Conservation (phyloP, 768 basidiomycete genomes). For the Tricholoma matsutake region DNA sequence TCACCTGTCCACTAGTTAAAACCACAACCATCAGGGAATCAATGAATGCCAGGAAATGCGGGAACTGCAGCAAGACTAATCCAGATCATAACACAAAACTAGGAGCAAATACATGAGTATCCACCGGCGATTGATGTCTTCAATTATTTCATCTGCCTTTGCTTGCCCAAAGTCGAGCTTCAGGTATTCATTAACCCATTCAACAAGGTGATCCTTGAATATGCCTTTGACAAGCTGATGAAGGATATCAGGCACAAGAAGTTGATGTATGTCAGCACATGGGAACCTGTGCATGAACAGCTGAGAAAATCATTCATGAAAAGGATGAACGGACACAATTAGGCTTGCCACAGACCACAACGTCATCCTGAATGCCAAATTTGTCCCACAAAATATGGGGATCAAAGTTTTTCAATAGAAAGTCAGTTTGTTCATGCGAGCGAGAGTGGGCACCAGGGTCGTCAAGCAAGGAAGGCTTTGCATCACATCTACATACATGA, state of each 20-base stretch:
- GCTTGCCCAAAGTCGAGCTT: neutral
- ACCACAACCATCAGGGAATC: too few species aligned
- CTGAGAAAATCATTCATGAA: neutral
- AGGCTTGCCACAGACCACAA: neutral
- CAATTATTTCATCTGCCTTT: neutral
- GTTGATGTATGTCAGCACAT: neutral
- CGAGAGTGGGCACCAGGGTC: neutral
- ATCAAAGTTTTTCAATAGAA: neutral
- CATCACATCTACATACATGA: neutral
- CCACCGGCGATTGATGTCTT: neutral
- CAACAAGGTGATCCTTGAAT: neutral
- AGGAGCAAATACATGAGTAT: too few species aligned
- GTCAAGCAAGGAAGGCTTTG: neutral
- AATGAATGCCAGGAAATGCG: neutral
- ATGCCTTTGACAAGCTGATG: neutral
- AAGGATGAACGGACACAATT: neutral
- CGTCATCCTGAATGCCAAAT: neutral
- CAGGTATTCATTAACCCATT: neutral
- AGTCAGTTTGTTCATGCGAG: neutral
- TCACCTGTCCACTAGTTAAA: too few species aligned
- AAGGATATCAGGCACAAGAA: neutral
- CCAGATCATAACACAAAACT: too few species aligned
- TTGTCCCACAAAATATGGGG: neutral
- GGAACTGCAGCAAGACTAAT: neutral
- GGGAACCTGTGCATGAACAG: neutral